Conservation (phyloP, 352 stramenopile genomes). For the Phytophthora capsici region DNA sequence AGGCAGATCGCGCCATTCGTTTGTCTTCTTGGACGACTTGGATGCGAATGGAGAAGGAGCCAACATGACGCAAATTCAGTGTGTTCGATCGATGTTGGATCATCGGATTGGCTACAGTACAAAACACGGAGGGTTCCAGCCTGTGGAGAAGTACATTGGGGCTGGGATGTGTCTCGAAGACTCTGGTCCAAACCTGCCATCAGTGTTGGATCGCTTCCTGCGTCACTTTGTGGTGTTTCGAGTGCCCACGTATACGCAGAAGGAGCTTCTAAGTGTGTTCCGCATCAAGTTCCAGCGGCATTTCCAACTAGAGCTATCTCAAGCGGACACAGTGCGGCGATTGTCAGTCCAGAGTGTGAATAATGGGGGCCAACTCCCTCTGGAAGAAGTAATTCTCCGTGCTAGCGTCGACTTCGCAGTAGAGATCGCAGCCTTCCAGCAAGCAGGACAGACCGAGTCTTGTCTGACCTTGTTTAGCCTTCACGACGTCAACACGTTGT, state of each 20-base stretch:
- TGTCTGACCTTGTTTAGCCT: slow-evolving; percentile 53
- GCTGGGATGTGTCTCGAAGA: slow-evolving; percentile 41
- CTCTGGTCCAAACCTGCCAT: neutral
- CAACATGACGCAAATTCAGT: slow-evolving; percentile 37
- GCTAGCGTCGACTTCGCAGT: slow-evolving; percentile 58
- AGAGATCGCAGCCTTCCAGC: slow-evolving; percentile 49
- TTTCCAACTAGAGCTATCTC: slow-evolving; percentile 23
- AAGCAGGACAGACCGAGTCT: slow-evolving; percentile 17
- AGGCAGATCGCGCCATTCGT: slow-evolving; percentile 28
- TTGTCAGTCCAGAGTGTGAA: slow-evolving; percentile 15
- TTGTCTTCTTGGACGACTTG: slow-evolving; percentile 71
- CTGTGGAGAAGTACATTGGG: slow-evolving; percentile 48
- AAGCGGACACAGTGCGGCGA: neutral
- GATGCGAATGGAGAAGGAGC: slow-evolving; percentile 12
- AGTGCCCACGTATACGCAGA: slow-evolving; percentile 47
- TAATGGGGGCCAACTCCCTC: slow-evolving; percentile 29
- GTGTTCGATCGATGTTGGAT: slow-evolving; percentile 55
- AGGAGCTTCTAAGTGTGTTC: slow-evolving; percentile 60
- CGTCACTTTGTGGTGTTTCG: slow-evolving; percentile 62
- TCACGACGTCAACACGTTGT: slow-evolving; percentile 48
- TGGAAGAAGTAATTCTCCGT: slow-evolving; percentile 58
- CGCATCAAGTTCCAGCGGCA: slow-evolving; percentile 44
- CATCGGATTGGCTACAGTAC: slow-evolving; percentile 48
- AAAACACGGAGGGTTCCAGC: slow-evolving; percentile 32
- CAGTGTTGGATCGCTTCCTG: slow-evolving; percentile 35